Percentiles rank a stretch among this genome's conserved stretches.
Evolutionary conservation across 164 flowering plant genomes (phyloP).

Genomic region (Berberis vulgaris): DNA sequence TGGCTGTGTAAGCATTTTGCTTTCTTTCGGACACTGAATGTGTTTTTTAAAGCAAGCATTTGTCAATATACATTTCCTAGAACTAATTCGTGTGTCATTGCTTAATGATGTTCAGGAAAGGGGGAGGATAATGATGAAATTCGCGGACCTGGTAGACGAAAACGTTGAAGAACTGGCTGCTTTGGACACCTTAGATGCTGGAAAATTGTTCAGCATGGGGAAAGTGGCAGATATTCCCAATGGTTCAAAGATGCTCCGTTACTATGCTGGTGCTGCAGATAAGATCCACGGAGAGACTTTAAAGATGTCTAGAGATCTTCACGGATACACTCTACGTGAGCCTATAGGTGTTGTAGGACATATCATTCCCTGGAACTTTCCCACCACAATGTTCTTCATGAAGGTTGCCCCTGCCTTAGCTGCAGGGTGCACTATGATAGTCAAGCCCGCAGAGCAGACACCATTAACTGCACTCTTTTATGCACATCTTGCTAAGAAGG

Average conservation of each 20-base stretch:
- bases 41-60: not conserved
- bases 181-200: conserved; percentile 57
- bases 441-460: conserved; percentile 86
- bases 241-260: conserved; percentile 33
- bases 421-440: conserved; percentile 77
- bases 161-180: conserved; percentile 57
- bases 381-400: conserved; percentile 38
- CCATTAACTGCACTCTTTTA: conserved; percentile 69
- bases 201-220: conserved; percentile 37
- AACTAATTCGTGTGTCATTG: not conserved
- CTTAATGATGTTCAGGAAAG: conserved; percentile 35
- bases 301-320: conserved; percentile 42
- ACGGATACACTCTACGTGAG: conserved; percentile 60
- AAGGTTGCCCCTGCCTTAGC: conserved; percentile 72
- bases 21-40: not conserved
- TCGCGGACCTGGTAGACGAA: conserved; percentile 59
- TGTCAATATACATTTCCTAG: not conserved
- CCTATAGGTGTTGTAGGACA: conserved; percentile 80
- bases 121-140: conserved; percentile 52
- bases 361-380: conserved; percentile 83
- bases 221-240: conserved; percentile 39
- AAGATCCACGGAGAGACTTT: conserved; percentile 75
- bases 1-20: conserved; percentile 39
- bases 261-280: conserved; percentile 88
- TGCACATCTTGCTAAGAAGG: conserved; percentile 74